phyloP scores from a whole-genome alignment of 345 rosid species.

The Geranium rotundifolium region DNA sequence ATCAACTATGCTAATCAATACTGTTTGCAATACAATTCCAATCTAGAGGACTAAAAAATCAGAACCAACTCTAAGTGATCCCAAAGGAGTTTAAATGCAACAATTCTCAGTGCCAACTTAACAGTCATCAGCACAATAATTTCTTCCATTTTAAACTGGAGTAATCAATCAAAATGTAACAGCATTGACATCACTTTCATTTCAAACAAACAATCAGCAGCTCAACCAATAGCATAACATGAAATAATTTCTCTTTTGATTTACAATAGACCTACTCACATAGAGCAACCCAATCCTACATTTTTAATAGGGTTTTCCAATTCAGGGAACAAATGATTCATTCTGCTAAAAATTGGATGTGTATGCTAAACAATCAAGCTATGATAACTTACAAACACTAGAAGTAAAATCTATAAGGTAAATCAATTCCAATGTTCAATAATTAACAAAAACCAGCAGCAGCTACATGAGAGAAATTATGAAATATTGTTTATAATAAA shows the following conservation, averaged over 20 bases:
- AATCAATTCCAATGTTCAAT: too few relatives aligned
- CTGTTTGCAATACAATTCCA: too few relatives aligned
- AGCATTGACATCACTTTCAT: conserved; percentile 45
- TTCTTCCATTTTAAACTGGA: too few relatives aligned
- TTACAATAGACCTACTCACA: conserved; percentile 38
- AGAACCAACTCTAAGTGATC: too few relatives aligned
- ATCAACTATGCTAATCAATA: too few relatives aligned
- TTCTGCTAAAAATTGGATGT: too few relatives aligned
- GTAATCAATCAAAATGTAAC: conserved; percentile 20
- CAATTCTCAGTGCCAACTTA: background rate
- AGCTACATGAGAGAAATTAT: too few relatives aligned
- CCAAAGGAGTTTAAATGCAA: background rate
- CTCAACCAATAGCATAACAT: conserved; percentile 55
- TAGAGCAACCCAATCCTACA: conserved; percentile 39
- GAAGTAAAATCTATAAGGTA: background rate
- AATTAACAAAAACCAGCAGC: too few relatives aligned
- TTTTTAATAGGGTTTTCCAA: conserved; percentile 40
- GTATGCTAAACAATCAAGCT: background rate
- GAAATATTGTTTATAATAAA: background rate
- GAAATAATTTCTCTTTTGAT: conserved; percentile 38
- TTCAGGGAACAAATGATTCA: background rate
- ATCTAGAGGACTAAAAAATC: too few relatives aligned
- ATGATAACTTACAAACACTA: background rate
- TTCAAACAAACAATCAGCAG: conserved; percentile 22
- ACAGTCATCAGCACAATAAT: background rate